A percentile compares a stretch with the other conserved stretches of the same genome.
phyloP scores from a whole-genome alignment of 169 alveolate genomes.

The Plasmodium falciparum region DNA sequence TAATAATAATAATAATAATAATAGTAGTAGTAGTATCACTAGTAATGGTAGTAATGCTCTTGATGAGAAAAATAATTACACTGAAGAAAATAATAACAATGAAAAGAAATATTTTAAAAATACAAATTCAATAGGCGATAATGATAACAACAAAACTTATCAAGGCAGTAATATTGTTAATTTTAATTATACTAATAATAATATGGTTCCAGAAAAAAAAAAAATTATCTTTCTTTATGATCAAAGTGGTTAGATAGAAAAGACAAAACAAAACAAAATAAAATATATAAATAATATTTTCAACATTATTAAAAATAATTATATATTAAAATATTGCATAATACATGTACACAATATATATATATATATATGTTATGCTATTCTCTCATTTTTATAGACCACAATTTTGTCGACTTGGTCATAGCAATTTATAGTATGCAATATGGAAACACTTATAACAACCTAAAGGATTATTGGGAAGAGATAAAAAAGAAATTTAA shows the following conservation, averaged over 20 bases:
- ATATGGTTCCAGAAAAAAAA: slow-evolving; percentile 6
- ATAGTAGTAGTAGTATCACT: not conserved
- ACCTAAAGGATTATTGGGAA: slow-evolving; percentile 48
- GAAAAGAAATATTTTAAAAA: not conserved
- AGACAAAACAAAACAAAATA: not conserved
- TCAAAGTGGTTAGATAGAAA: slow-evolving; percentile 25
- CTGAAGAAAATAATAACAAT: slow-evolving; percentile 6
- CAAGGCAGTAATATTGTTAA: not conserved
- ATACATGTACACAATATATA: no score
- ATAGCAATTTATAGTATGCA: slow-evolving; percentile 69
- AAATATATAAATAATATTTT: not conserved
- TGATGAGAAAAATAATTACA: slow-evolving; percentile 9
- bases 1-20: slow-evolving; percentile 2
- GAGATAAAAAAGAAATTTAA: slow-evolving; percentile 27
- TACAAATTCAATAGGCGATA: not conserved
- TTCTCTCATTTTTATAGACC: slow-evolving; percentile 17
- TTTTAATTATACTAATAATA: not conserved
- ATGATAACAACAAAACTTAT: not conserved
- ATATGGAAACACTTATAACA: slow-evolving; percentile 29
- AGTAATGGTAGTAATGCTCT: not conserved
- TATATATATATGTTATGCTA: not conserved
- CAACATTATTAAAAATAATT: not conserved
- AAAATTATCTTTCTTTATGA: slow-evolving; percentile 56
- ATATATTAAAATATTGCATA: not conserved
- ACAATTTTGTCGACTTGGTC: slow-evolving; percentile 50